A percentile compares a stretch with the other conserved stretches of the same genome.
Evolutionary conservation across 129 eudicot species (phyloP).

Genomic region (Escallonia herrerae): DNA sequence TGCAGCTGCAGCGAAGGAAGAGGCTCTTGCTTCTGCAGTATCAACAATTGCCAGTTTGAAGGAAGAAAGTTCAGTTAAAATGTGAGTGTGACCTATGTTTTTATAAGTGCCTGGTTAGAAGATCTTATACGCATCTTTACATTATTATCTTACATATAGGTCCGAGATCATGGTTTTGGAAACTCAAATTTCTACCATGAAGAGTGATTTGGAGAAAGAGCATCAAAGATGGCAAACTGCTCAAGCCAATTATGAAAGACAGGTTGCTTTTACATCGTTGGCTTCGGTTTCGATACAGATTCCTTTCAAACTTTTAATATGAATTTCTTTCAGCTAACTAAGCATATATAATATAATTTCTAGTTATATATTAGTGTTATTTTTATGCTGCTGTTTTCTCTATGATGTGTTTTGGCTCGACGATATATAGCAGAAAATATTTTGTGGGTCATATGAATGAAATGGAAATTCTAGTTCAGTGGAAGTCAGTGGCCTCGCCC

Average conservation of each 20-base stretch:
- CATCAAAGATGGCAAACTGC: slow-evolving; percentile 68
- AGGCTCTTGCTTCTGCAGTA: slow-evolving; percentile 55
- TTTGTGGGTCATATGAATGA: too few relatives aligned
- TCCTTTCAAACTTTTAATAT: too few relatives aligned
- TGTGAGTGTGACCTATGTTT: slow-evolving; percentile 9
- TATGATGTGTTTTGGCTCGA: too few relatives aligned
- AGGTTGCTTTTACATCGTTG: slow-evolving; percentile 26
- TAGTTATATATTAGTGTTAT: too few relatives aligned
- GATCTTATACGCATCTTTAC: neutral
- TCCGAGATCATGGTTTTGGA: slow-evolving; percentile 49
- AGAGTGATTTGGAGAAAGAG: slow-evolving; percentile 69
- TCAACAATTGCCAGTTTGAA: slow-evolving; percentile 53
- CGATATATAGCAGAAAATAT: too few relatives aligned
- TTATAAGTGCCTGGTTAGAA: neutral
- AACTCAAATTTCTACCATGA: slow-evolving; percentile 48
- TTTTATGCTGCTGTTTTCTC: too few relatives aligned
- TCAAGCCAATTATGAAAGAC: slow-evolving; percentile 86
- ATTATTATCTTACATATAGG: slow-evolving; percentile 8
- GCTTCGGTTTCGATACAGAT: too few relatives aligned
- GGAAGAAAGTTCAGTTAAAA: slow-evolving; percentile 48
- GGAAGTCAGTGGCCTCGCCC: too few relatives aligned
- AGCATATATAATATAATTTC: too few relatives aligned
- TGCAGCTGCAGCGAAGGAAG: slow-evolving; percentile 59
- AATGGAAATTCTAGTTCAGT: too few relatives aligned
- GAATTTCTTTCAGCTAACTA: too few relatives aligned